phyloP scores from a whole-genome alignment of 306 rosid genomes.

The Lathyrus aphaca region DNA sequence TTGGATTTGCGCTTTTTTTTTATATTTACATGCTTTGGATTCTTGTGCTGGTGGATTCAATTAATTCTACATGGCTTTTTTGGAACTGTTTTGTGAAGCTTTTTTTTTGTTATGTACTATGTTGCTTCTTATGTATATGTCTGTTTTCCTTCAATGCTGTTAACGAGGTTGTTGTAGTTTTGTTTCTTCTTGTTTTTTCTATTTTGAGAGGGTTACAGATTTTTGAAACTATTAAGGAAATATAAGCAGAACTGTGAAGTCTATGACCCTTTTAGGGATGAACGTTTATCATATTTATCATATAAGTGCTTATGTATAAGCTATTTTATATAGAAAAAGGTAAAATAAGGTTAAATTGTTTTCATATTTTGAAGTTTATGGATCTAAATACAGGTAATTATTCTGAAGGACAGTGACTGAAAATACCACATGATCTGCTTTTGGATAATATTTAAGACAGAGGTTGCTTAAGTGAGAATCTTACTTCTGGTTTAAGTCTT shows the following conservation, averaged over 20 bases:
- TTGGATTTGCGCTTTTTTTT: background rate
- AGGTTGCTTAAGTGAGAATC: conserved; percentile 46
- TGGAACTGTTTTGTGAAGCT: conserved; percentile 13
- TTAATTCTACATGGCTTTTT: conserved; percentile 16
- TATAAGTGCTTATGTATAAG: background rate
- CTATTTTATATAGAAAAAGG: background rate
- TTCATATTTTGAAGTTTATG: conserved; percentile 13
- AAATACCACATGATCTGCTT: conserved; percentile 42
- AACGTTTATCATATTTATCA: background rate
- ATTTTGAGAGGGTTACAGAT: background rate
- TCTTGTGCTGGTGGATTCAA: conserved; percentile 12
- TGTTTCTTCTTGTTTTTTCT: conserved; percentile 27
- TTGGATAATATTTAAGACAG: conserved; percentile 42
- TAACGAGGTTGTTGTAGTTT: conserved; percentile 3
- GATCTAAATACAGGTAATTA: conserved; percentile 38
- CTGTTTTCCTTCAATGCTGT: conserved; percentile 7
- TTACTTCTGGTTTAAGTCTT: conserved; percentile 42
- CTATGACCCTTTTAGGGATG: background rate
- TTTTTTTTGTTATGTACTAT: background rate
- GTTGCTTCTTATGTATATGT: background rate
- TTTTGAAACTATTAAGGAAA: background rate
- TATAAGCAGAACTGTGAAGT: background rate
- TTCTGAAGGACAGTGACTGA: conserved; percentile 42
- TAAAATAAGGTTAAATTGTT: background rate
- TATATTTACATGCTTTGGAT: conserved; percentile 10